Conservation (phyloP, 2,329 filamentous ascomycete species). For the Penicillium sp. region DNA sequence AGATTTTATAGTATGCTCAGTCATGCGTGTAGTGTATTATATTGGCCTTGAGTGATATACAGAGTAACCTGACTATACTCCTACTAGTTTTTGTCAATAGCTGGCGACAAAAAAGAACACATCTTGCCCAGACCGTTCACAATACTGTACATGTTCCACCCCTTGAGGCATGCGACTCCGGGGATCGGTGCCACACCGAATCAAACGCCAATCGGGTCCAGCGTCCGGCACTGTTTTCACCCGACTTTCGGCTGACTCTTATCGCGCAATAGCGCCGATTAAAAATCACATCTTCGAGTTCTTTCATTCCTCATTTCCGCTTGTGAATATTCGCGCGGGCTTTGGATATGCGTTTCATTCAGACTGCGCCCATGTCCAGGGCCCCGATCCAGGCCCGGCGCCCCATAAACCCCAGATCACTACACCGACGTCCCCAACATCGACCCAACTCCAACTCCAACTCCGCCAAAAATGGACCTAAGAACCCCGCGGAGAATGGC, state of each 20-base stretch:
- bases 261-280: slow-evolving; percentile 5
- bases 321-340: neutral
- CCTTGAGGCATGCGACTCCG: neutral
- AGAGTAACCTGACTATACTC: too few species aligned
- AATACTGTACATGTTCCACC: neutral
- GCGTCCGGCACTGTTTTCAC: slow-evolving; percentile 3
- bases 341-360: slow-evolving; percentile 19
- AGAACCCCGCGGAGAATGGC: neutral
- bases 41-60: neutral
- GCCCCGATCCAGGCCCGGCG: slow-evolving; percentile 10
- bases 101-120: neutral
- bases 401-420: slow-evolving; percentile 10
- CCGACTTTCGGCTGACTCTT: slow-evolving; percentile 9
- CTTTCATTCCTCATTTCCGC: neutral
- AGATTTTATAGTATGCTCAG: too few species aligned
- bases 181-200: neutral
- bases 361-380: slow-evolving; percentile 15
- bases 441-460: slow-evolving; percentile 22
- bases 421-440: slow-evolving; percentile 22
- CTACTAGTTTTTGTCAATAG: too few species aligned
- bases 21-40: neutral
- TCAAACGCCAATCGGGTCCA: slow-evolving; percentile 1
- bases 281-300: neutral
- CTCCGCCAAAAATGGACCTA: neutral
- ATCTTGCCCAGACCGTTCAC: neutral